Evolutionary conservation across 2,329 filamentous ascomycete species (phyloP).

Genomic region (Myriosclerotinia scirpicola): DNA sequence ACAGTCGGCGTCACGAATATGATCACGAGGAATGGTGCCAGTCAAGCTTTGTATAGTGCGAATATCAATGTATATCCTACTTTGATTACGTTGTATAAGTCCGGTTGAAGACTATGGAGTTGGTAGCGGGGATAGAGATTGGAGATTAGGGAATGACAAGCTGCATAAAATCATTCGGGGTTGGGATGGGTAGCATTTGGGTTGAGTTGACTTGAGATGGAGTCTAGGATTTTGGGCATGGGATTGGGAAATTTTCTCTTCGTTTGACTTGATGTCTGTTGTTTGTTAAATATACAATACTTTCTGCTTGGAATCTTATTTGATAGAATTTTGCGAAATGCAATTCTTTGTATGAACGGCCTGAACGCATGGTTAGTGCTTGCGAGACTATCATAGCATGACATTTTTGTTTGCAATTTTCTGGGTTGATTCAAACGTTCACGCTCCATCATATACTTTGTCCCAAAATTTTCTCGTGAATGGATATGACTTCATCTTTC

Average conservation of each 20-base stretch:
- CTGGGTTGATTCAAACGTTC: too few species aligned
- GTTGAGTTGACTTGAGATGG: not conserved
- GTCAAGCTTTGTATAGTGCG: slow-evolving; percentile 24
- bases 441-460: too few species aligned
- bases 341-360: too few species aligned
- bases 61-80: slow-evolving; percentile 29
- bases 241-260: not conserved
- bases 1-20: slow-evolving; percentile 33
- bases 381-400: too few species aligned
- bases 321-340: too few species aligned
- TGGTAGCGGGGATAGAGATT: not conserved
- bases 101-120: not conserved
- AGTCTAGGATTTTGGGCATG: not conserved
- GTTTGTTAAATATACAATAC: too few species aligned
- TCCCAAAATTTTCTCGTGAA: too few species aligned
- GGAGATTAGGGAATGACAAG: not conserved
- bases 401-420: too few species aligned
- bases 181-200: not conserved
- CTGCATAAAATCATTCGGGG: not conserved
- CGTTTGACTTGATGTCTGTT: too few species aligned
- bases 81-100: slow-evolving; percentile 20
- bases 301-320: too few species aligned
- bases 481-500: too few species aligned
- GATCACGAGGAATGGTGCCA: slow-evolving; percentile 28
- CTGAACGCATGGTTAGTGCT: too few species aligned